Evolutionary conservation across 306 rosid species (phyloP), one percentile per base, ranked within the genome.

Genomic region (Dalbergia oliveri): DNA sequence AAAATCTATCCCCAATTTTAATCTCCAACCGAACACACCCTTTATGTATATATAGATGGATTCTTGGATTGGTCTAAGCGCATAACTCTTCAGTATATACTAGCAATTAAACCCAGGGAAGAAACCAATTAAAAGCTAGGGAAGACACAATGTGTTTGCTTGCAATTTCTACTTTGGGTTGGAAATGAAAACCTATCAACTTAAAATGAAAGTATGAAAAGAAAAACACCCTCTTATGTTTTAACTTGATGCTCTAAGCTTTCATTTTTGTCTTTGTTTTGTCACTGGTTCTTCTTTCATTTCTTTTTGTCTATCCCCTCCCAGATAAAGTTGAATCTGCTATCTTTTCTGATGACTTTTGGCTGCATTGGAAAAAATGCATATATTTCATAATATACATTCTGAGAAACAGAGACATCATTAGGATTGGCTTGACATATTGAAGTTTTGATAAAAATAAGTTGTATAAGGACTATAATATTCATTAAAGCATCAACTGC

Each of bases 401-500:
- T 15, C 12, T 74, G 58, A 18, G 47, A 34, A 59, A 68, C 50
- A 23, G 31, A 35, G 6, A 51, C 62, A 69, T 62, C 67, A n/a
- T 18, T 50, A 69, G 54, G 60, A 69, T 75, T 66, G 41, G 73
- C 47, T 34, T 75, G 47, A 15, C 57, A 66, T 26, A 26, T 56
- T 13, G 4, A n/a, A 50, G 60, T 75, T 61, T 13, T 56, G 49
- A 44, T 31, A 44, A 47, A 63, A 44, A 75, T 2, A 2, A 26
- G 1, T 61, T 11, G 37, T n/a, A 39, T 16, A 26, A 71, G 76
- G 45, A 76, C 63, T 34, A 9, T 64, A 64, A 10, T 35, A 35
- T 76, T 58, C 21, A 9, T 47, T 69, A 58, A 43, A 72, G 43
- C 58, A 75, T 82, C 34, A 60, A 12, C 59, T 73, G 73, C 63